phyloP scores from a whole-genome alignment of 208 protist genomes.

The Angomonas ambiguus region DNA sequence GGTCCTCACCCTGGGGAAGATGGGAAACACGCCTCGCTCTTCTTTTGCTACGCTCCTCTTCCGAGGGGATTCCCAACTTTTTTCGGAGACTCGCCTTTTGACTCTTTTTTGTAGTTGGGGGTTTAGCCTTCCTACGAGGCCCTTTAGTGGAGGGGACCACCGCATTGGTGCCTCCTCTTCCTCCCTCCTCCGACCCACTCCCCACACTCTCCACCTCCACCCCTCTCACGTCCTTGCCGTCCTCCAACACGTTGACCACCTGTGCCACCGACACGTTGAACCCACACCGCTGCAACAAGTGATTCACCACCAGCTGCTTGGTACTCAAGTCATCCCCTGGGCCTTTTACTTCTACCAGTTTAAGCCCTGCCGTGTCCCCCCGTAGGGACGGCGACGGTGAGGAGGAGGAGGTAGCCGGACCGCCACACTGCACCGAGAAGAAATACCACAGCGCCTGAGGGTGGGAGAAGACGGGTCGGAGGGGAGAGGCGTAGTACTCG shows the following conservation, averaged over 20 bases:
- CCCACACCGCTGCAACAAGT: conserved; percentile 56
- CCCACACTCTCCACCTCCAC: background rate
- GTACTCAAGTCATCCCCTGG: conserved; percentile 63
- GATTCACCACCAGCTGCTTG: conserved; percentile 63
- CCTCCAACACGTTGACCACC: conserved; percentile 88
- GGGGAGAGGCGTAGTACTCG: background rate
- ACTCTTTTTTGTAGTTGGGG: background rate
- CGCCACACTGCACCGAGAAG: background rate
- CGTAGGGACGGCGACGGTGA: too few relatives aligned
- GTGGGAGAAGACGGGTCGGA: background rate
- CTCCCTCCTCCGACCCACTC: background rate
- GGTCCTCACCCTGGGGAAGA: background rate
- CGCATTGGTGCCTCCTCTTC: too few relatives aligned
- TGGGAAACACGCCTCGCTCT: background rate
- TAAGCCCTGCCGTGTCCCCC: conserved; percentile 21
- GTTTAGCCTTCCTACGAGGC: background rate
- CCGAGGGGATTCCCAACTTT: background rate
- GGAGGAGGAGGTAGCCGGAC: background rate
- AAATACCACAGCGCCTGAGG: background rate
- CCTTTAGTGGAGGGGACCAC: background rate
- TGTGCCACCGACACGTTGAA: conserved; percentile 67
- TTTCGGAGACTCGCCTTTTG: background rate
- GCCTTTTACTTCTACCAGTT: conserved; percentile 78
- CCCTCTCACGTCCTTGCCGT: background rate
- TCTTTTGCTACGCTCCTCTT: background rate